Evolutionary conservation across 306 rosid genomes (phyloP), one percentile per base, ranked within the genome.

Genomic region (Fragaria nilgerrensis): DNA sequence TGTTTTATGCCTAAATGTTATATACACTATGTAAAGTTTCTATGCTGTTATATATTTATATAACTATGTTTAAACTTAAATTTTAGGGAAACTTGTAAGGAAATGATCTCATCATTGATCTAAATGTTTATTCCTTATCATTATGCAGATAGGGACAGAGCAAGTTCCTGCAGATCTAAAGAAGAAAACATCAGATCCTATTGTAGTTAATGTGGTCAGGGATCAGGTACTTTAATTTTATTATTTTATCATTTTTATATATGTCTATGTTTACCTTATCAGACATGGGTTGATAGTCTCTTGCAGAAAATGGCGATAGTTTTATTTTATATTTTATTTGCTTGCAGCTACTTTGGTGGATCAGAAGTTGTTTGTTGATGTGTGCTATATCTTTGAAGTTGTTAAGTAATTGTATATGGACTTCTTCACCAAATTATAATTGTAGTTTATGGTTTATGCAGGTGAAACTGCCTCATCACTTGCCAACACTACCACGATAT

Each of bases 61-160:
- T 50, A 59, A 77, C 29, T 41, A 16, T 71, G 22, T 72, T 20
- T 44, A 29, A 29, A n/a, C 58, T 58, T 12, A 12, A 34, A 22
- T 20, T 56, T 49, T 7, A 16, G n/a, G 32, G 36, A 32, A 64
- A 34, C 12, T 67, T 37, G 50, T 6, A 39, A 52, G 29, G 69
- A 77, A 50, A 22, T 37, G 37, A 37, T 44, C 22, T 49, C 79
- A 41, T 71, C 72, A 73, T 74, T 49, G 39, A 80, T 62, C 78
- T 63, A 36, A 70, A 74, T 66, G 63, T 83, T 62, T 82, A 62
- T 23, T 52, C 41, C 63, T 75, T 76, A 11, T 64, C 43, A 75
- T 85, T 66, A 77, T 80, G 77, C 95, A 95, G 98, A 89, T 87
- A 79, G 98, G 98, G 79, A 83, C 91, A 78, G 89, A 88, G 68